Evolutionary conservation across 1,139 yeast species (phyloP), one percentile per base, ranked within the genome.

Genomic region (Geotrichum klebahnii): DNA sequence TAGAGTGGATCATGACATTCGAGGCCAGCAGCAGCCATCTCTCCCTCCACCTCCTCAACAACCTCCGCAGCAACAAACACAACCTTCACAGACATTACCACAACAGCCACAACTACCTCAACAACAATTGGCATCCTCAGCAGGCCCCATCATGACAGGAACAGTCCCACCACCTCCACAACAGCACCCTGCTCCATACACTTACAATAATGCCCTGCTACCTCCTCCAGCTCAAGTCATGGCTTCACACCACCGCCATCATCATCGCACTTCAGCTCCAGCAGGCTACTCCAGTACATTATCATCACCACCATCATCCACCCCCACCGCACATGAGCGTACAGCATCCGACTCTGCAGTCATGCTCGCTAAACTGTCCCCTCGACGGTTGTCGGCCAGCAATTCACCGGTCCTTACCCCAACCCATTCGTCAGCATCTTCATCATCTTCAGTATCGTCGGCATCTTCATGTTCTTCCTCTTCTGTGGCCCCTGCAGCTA

Each of bases 21-120:
- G 31, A 35, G 35, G 22, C 17, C 43, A 35, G 22, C 35, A 28
- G 17, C 34, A 22, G 28, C 22, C 43, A 5, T n/a, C 31, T 5
- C 16, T 14, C 22, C 31, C 43, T 14, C 31, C 43, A 5, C 43
- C 44, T 8, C 38, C 22, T 34, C 38, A 34, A 16, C 38, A 3
- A 4, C 38, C 19, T 3, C 6, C 12, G 19, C 38, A 34, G 38
- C 38, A 5, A 34, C 16, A 16, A 19, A 12, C 3, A 34, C 38
- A 12, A 34, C 14, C 19, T 16, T 10, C 22, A 34, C 38, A 12
- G 14, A 33, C 8, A 16, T 5, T 14, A 29, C 5, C 33, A 29
- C 4, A n/a, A 29, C 5, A n/a, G 14, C 33, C 33, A 29, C 33
- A 29, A 14, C 5, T 14, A 29, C 14, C 33, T 3, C 3, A 14